Percentiles rank a stretch among this genome's conserved stretches.
Evolutionary conservation across 495 filamentous ascomycete genomes (phyloP).

Genomic region (Glonium stellatum): DNA sequence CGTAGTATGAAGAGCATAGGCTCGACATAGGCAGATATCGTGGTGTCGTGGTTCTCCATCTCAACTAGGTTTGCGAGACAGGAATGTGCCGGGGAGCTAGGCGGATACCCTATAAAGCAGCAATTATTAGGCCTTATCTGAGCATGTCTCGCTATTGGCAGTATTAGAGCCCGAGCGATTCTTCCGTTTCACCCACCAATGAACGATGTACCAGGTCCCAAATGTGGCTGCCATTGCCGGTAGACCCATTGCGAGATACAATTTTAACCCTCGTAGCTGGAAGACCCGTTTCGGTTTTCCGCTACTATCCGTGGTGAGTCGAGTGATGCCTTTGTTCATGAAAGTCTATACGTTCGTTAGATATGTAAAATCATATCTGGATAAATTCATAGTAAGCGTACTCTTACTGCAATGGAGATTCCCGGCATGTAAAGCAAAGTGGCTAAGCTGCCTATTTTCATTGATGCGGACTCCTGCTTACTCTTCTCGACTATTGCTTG

Average conservation of each 20-base stretch:
- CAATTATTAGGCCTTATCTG: no score
- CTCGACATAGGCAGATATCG: no score
- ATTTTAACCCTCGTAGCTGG: constrained; percentile 12
- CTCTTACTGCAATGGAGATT: constrained; percentile 41
- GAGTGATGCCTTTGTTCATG: constrained; percentile 32
- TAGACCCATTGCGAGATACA: background rate
- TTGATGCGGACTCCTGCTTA: constrained; percentile 29
- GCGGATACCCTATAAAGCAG: no score
- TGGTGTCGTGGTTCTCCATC: no score
- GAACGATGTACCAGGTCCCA: constrained; percentile 14
- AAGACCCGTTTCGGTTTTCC: constrained; percentile 4
- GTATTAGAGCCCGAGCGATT: background rate
- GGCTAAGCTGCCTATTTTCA: constrained; percentile 41
- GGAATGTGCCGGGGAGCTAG: no score
- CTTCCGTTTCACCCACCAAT: constrained; percentile 3
- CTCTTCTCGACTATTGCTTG: constrained; percentile 23
- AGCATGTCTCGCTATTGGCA: no score
- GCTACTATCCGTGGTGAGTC: background rate
- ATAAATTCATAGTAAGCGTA: constrained; percentile 4
- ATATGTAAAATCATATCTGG: no score
- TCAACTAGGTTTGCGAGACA: no score
- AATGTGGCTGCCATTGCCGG: constrained; percentile 17
- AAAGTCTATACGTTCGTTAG: constrained; percentile 22
- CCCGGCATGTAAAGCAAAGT: constrained; percentile 41
- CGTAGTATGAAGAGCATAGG: no score